Conservation (phyloP, 371 early-diverging fungal species). For the Conidiobolus incongruus region DNA sequence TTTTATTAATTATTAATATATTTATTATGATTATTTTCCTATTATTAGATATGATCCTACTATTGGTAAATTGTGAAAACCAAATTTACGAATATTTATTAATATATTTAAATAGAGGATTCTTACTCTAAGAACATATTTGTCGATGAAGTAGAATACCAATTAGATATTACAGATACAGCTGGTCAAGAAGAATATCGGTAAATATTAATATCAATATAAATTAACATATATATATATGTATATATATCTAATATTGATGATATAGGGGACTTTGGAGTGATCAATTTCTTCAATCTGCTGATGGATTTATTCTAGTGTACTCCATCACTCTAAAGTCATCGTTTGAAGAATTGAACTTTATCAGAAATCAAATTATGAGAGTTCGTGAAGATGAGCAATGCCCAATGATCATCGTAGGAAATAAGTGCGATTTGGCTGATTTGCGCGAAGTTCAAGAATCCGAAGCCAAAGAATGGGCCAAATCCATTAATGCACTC, state of each 20-base stretch:
- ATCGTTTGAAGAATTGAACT: slow-evolving; percentile 12
- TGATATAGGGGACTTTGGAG: neutral
- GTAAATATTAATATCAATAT: neutral
- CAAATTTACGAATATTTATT: neutral
- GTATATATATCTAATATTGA: neutral
- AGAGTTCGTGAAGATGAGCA: slow-evolving; percentile 11
- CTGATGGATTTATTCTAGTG: slow-evolving; percentile 14
- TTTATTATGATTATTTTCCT: neutral
- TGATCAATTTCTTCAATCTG: neutral
- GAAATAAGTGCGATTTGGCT: slow-evolving; percentile 37
- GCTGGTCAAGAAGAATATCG: slow-evolving; percentile 16
- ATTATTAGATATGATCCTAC: slow-evolving; percentile 11
- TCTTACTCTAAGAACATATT: slow-evolving; percentile 12
- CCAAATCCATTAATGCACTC: slow-evolving; percentile 11
- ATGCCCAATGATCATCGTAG: slow-evolving; percentile 28
- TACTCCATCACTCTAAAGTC: slow-evolving; percentile 13
- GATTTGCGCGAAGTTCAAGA: slow-evolving; percentile 18
- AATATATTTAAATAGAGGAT: slow-evolving; percentile 8
- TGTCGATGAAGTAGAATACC: slow-evolving; percentile 12
- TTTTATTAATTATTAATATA: neutral
- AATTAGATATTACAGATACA: slow-evolving; percentile 14
- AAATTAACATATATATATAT: neutral
- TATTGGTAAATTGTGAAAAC: slow-evolving; percentile 5
- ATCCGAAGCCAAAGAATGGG: slow-evolving; percentile 16
- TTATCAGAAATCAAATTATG: slow-evolving; percentile 12